phyloP scores from a whole-genome alignment of 1,139 yeast species.

The Geotrichum histeridarum region DNA sequence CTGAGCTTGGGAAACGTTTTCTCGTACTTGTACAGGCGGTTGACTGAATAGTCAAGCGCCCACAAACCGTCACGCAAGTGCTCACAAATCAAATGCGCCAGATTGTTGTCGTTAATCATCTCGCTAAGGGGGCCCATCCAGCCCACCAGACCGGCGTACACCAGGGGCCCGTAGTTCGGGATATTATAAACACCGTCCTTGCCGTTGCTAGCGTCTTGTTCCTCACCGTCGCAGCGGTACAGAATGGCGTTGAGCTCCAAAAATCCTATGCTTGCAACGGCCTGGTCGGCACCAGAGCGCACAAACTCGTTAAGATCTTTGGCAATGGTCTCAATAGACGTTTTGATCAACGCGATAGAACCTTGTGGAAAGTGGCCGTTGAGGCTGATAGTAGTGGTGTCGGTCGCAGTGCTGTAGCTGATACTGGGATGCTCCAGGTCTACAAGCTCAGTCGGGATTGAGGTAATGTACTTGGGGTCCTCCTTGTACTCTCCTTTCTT shows the following conservation, averaged over 20 bases:
- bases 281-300: conserved; percentile 68
- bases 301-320: conserved; percentile 58
- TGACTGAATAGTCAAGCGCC: conserved; percentile 76
- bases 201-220: conserved; percentile 75
- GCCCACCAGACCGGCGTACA: conserved; percentile 90
- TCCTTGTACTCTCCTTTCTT: conserved; percentile 45
- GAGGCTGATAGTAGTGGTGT: conserved; percentile 47
- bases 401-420: conserved; percentile 40
- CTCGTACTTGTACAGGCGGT: conserved; percentile 56
- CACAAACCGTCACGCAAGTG: conserved; percentile 80
- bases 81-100: conserved; percentile 77
- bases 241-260: conserved; percentile 70
- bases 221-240: conserved; percentile 81
- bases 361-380: conserved; percentile 76
- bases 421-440: conserved; percentile 51
- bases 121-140: conserved; percentile 69
- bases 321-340: conserved; percentile 55
- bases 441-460: conserved; percentile 61
- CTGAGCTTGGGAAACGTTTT: conserved; percentile 45
- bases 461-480: conserved; percentile 39
- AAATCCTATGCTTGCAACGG: conserved; percentile 57
- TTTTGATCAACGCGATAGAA: conserved; percentile 76
- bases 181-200: conserved; percentile 64
- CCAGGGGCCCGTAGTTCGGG: conserved; percentile 67
- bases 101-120: conserved; percentile 63